These are phyloP conservation scores for Aspergillus heteromorphus DNA, from an alignment of 495 filamentous ascomycete genomes.

Conservation along the genomic window DNA sequence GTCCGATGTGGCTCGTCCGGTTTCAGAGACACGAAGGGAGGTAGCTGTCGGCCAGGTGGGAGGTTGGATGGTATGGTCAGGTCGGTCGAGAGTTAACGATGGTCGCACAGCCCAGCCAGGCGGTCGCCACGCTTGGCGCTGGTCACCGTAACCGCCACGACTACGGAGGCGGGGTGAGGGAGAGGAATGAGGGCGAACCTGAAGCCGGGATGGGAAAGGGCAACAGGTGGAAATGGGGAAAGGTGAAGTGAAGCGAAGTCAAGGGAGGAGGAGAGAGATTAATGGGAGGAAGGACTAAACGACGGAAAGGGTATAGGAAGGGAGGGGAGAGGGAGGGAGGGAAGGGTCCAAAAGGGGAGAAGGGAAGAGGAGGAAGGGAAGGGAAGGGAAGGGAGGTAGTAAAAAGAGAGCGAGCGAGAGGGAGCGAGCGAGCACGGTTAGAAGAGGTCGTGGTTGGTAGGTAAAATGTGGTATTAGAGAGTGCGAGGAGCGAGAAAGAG, in stretches of 20 bases:
- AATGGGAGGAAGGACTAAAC: neutral
- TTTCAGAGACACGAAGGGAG: neutral
- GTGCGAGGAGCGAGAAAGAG: neutral
- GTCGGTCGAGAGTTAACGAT: conserved; percentile 11
- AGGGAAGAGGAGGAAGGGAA: conserved; percentile 12
- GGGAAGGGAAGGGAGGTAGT: conserved; percentile 1
- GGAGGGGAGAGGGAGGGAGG: conserved; percentile 4
- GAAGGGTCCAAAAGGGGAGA: conserved; percentile 8
- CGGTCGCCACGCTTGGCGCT: conserved; percentile 26
- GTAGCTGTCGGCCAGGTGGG: neutral
- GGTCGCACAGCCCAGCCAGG: conserved; percentile 28
- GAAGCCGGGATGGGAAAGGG: neutral
- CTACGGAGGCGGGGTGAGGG: neutral
- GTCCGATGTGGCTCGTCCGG: neutral
- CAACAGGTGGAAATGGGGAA: neutral
- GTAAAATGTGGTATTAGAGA: neutral
- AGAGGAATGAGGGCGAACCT: neutral
- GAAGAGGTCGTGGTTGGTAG: neutral
- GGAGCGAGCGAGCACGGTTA: conserved; percentile 2
- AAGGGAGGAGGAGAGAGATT: no score
- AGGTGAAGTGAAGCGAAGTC: neutral
- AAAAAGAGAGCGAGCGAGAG: conserved; percentile 5
- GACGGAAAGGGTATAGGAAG: conserved; percentile 8
- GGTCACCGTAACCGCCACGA: conserved; percentile 18
- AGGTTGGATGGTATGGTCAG: conserved; percentile 17